Percentiles rank a stretch among this genome's conserved stretches.
phyloP scores from a whole-genome alignment of 2,329 filamentous ascomycete species.

The Diaporthe nobilis region DNA sequence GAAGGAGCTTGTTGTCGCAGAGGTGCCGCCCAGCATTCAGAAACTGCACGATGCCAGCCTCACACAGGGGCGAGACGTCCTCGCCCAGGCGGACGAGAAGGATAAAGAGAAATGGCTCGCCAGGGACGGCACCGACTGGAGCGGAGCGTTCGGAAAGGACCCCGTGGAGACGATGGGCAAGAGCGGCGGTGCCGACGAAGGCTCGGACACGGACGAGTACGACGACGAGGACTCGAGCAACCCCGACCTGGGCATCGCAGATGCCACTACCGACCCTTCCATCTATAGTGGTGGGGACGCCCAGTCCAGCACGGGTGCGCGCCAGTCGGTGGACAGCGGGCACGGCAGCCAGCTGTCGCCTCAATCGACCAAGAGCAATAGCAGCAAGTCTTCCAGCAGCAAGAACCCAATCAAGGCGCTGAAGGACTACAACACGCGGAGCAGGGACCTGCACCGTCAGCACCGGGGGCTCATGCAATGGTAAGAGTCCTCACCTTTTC shows the following conservation, averaged over 20 bases:
- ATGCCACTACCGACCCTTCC: constrained; percentile 58
- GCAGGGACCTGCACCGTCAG: constrained; percentile 84
- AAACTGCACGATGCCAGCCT: constrained; percentile 86
- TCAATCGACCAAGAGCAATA: constrained; percentile 46
- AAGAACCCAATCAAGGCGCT: constrained; percentile 70
- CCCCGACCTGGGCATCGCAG: constrained; percentile 72
- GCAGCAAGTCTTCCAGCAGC: constrained; percentile 49
- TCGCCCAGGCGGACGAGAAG: constrained; percentile 79
- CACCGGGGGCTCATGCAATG: constrained; percentile 96
- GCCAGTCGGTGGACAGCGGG: constrained; percentile 46
- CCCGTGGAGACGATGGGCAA: constrained; percentile 65
- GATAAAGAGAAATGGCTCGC: constrained; percentile 84
- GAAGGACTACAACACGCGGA: constrained; percentile 76
- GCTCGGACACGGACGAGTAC: constrained; percentile 51
- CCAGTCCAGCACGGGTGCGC: constrained; percentile 38
- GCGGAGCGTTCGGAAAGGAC: constrained; percentile 85
- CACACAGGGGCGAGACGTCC: constrained; percentile 83
- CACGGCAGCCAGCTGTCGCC: constrained; percentile 29
- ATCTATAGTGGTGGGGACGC: constrained; percentile 9
- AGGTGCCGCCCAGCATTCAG: constrained; percentile 80
- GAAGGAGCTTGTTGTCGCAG: constrained; percentile 75
- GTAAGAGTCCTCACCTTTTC: constrained; percentile 52
- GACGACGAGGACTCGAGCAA: constrained; percentile 57
- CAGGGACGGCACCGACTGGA: constrained; percentile 88
- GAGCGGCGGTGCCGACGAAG: constrained; percentile 48